Evolutionary conservation across 768 basidiomycete genomes (phyloP).

Genomic region (Tricholoma furcatifolium): DNA sequence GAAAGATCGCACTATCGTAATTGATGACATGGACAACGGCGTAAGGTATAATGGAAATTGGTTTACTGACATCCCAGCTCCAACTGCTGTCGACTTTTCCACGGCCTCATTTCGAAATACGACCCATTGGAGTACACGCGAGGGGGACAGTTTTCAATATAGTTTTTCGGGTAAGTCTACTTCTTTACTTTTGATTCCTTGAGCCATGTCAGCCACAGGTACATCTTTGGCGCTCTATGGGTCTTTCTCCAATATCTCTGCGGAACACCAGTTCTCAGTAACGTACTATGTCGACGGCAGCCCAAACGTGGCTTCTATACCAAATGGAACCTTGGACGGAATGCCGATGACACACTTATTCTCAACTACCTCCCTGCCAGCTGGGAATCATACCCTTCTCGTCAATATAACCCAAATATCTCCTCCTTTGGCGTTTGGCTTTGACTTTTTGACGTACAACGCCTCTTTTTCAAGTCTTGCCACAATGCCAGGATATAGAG

Average conservation of each 20-base stretch:
- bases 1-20: constrained; percentile 31
- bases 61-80: constrained; percentile 22
- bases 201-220: constrained; percentile 22
- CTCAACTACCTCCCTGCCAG: constrained; percentile 26
- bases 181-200: neutral
- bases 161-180: constrained; percentile 33
- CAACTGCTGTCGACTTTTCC: constrained; percentile 23
- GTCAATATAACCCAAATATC: constrained; percentile 37
- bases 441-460: constrained; percentile 42
- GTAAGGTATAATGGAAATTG: constrained; percentile 34
- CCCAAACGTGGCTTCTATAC: constrained; percentile 21
- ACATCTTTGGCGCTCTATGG: constrained; percentile 36
- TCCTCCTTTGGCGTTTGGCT: constrained; percentile 28
- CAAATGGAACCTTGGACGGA: constrained; percentile 26
- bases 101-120: constrained; percentile 29
- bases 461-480: constrained; percentile 28
- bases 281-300: constrained; percentile 36
- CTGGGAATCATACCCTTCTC: constrained; percentile 35
- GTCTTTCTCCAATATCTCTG: constrained; percentile 26
- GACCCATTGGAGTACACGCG: constrained; percentile 34
- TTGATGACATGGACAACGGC: constrained; percentile 33
- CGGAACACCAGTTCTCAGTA: constrained; percentile 32
- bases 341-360: constrained; percentile 36
- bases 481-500: constrained; percentile 15
- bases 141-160: constrained; percentile 33